These are phyloP conservation scores for Peronosclerospora sorghi DNA, from an alignment of 352 stramenopile genomes.

Conservation along the genomic window DNA sequence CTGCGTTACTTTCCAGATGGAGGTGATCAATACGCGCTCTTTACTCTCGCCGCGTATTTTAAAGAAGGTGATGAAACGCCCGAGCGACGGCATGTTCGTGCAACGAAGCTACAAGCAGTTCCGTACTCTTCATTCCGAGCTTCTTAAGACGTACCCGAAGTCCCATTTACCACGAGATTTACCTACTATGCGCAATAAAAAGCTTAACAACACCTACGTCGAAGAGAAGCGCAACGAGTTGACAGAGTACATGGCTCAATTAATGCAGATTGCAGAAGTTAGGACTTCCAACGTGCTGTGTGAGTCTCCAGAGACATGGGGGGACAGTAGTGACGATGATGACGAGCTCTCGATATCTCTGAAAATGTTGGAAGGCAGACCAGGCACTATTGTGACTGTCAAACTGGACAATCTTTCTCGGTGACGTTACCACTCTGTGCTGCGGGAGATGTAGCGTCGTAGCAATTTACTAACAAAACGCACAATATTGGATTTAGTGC, in stretches of 20 bases:
- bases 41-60: constrained; percentile 44
- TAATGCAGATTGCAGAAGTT: constrained; percentile 47
- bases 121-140: constrained; percentile 29
- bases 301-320: constrained; percentile 48
- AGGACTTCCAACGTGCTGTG: constrained; percentile 39
- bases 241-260: constrained; percentile 40
- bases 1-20: constrained; percentile 55
- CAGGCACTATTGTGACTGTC: constrained; percentile 55
- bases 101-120: constrained; percentile 66
- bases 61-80: constrained; percentile 16
- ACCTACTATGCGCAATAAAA: constrained; percentile 56
- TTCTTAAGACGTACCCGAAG: constrained; percentile 68
- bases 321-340: constrained; percentile 50
- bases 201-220: constrained; percentile 68
- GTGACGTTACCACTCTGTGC: constrained; percentile 34
- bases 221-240: constrained; percentile 56
- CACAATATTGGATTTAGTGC: constrained; percentile 75
- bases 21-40: constrained; percentile 39
- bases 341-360: constrained; percentile 21
- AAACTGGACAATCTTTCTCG: constrained; percentile 56
- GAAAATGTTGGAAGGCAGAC: constrained; percentile 42
- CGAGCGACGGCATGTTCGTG: constrained; percentile 31
- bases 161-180: constrained; percentile 48
- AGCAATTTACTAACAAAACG: constrained; percentile 72
- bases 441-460: constrained; percentile 42